These are phyloP conservation scores for Mayamaea pseudoterrestris DNA, from an alignment of 108 stramenopile genomes.

Conservation along the genomic window DNA sequence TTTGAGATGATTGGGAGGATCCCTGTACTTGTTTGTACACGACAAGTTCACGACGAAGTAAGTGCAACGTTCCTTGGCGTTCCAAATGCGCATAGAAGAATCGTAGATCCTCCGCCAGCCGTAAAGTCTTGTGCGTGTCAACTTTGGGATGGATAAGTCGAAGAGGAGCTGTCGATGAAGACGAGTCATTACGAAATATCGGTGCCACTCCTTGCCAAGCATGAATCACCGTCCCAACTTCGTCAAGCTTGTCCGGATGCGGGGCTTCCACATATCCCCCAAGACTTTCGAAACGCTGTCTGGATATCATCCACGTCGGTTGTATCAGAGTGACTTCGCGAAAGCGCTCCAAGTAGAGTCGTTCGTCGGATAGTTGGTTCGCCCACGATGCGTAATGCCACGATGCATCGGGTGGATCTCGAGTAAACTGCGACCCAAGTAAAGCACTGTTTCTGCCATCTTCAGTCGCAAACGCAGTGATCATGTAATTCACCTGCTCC, in stretches of 20 bases:
- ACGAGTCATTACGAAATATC: too few species aligned
- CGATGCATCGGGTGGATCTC: conserved; percentile 74
- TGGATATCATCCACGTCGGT: conserved; percentile 77
- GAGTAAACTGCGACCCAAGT: conserved; percentile 71
- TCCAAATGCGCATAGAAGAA: conserved; percentile 75
- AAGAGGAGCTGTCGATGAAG: too few species aligned
- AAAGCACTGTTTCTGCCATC: conserved; percentile 29
- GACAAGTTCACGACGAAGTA: conserved; percentile 56
- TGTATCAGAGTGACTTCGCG: conserved; percentile 83
- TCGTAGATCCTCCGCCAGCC: conserved; percentile 80
- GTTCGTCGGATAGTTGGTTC: conserved; percentile 58
- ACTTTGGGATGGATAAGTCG: conserved; percentile 27
- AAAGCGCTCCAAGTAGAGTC: conserved; percentile 64
- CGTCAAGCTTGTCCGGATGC: background rate
- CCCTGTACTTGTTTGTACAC: conserved; percentile 70
- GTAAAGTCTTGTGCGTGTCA: conserved; percentile 30
- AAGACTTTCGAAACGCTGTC: conserved; percentile 34
- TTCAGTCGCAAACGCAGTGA: conserved; percentile 12
- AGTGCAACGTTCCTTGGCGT: conserved; percentile 28
- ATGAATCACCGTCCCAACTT: background rate
- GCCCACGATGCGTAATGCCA: conserved; percentile 85
- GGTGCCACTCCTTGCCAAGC: background rate
- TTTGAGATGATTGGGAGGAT: conserved; percentile 62
- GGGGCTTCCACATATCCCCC: conserved; percentile 78
- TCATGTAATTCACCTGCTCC: conserved; percentile 49